phyloP scores from a whole-genome alignment of 169 alveolate species.

The Plasmodium reichenowi region DNA sequence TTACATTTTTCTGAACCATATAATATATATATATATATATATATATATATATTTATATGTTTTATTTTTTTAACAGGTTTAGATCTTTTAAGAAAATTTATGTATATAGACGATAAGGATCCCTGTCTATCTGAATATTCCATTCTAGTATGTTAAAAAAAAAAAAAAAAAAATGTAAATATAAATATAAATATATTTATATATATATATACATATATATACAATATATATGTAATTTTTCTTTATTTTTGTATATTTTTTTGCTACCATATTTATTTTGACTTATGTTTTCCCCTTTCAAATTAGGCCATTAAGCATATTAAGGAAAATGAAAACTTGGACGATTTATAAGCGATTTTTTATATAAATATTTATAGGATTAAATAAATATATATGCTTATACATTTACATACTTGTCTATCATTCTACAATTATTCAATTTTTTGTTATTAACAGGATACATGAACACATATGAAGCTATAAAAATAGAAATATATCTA shows the following conservation, averaged over 20 bases:
- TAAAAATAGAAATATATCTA: too few relatives aligned
- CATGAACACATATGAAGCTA: too few relatives aligned
- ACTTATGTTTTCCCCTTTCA: not conserved
- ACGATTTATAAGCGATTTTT: slow-evolving; percentile 22
- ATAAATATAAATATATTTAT: not conserved
- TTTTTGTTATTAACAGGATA: too few relatives aligned
- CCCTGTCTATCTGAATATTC: slow-evolving; percentile 71
- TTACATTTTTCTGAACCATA: not conserved
- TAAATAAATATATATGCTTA: too few relatives aligned
- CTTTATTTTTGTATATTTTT: not conserved
- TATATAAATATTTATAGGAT: not conserved
- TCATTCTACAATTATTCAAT: too few relatives aligned
- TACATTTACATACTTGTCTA: too few relatives aligned
- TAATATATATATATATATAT: not conserved
- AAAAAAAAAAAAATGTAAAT: not conserved
- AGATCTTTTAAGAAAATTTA: slow-evolving; percentile 44
- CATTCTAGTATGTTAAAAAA: slow-evolving; percentile 35
- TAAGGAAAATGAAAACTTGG: slow-evolving; percentile 75
- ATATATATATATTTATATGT: not conserved
- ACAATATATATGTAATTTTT: not conserved
- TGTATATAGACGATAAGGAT: slow-evolving; percentile 73
- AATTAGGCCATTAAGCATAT: slow-evolving; percentile 74
- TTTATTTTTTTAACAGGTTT: slow-evolving; percentile 16
- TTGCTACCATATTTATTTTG: too few relatives aligned
- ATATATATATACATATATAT: not conserved